Evolutionary conservation across 129 eudicot genomes (phyloP), one percentile per base, ranked within the genome.

Genomic region (Lactuca saligna): DNA sequence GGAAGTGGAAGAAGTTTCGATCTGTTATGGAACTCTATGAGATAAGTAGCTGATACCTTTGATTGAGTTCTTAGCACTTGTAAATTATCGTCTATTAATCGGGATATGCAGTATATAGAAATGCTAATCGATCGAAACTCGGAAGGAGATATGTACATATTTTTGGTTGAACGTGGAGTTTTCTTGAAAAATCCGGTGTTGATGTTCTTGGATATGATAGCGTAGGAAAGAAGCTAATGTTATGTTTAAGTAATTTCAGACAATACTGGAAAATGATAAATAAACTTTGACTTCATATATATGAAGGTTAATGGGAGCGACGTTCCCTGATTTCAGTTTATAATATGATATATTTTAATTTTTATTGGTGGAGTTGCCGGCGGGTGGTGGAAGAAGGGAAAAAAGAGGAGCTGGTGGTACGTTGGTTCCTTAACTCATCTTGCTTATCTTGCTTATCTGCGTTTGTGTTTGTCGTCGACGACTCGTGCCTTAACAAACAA

Each of bases 1-100:
- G 63, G 57, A 76, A 69, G 68, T 71, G 61, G 56, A 72, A 48
- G 75, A 78, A 76, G 75, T 75, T 74, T 25, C 78, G 83, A 54
- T 75, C 78, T 0, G 51, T 84, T 6, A 32, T 17, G 0, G 86
- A 81, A 8, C 29, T 84, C 13, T 84, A 84, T 17, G 51, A 49
- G 66, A 49, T 46, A 29, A 79, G 79, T 63, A 5, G 38, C 38
- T 1, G 12, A 29, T n/a, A 20, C 50, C 49, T 16, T 31, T 31
- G 48, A 15, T 33, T 32, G 7, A 25, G 71, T 49, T 49, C 5
- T 37, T 14, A 59, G n/a, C 20, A 34, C 12, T 53, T 67, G 51
- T 68, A 68, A 35, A 34, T 54, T 68, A 12, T 68, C 17, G 25
- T 68, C 8, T 9, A 11, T 34, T 41, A 63, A 63, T 37, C 16